Evolutionary conservation across 139 green algal genomes (phyloP), one percentile per base, ranked within the genome.

Genomic region (Limnomonas spitsbergensis): DNA sequence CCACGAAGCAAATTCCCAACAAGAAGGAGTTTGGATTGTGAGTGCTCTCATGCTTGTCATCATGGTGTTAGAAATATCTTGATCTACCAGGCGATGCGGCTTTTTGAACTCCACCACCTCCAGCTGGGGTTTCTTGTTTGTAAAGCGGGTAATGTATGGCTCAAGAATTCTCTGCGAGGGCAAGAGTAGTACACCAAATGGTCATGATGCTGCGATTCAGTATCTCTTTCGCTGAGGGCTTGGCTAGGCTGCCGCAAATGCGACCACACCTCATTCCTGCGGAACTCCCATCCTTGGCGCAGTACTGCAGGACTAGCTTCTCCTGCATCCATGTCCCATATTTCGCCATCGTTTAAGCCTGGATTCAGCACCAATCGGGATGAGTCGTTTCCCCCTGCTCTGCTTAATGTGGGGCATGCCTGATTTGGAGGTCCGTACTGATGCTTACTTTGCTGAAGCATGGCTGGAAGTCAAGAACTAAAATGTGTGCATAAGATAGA

Each of bases 261-360:
- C 67, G 39, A 47, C 2, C 76, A 1, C 66, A 86, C 81, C 81
- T 38, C 73, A 86, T 83, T 29, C 81, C 81, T 7, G 52, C 40
- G 26, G 77, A 83, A 73, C 81, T 86, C 0, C 77, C 81, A n/a
- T 67, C 77, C 7, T 75, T 76, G n/a, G 67, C 42, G 53, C 75
- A 86, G 53, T 81, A 86, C 29, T 78, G 73, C 3, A 86, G 42
- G 0, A 86, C n/a, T 38, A 86, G 38, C 4, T 27, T 69, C 53
- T 83, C 77, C 2, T 83, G 73, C 77, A 83, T 83, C 73, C 47
- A 79, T 1, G 75, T 39, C 20, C 81, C 81, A 69, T 86, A 86
- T 38, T 86, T 86, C 0, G 81, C 73, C 81, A 85, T 7, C 9
- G 20, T 56, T n/a, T n/a, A n/a, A n/a, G n/a, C n/a, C n/a, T n/a